These are phyloP conservation scores for Nyssa sinensis DNA, from an alignment of 148 eudicot genomes.

Conservation along the genomic window DNA sequence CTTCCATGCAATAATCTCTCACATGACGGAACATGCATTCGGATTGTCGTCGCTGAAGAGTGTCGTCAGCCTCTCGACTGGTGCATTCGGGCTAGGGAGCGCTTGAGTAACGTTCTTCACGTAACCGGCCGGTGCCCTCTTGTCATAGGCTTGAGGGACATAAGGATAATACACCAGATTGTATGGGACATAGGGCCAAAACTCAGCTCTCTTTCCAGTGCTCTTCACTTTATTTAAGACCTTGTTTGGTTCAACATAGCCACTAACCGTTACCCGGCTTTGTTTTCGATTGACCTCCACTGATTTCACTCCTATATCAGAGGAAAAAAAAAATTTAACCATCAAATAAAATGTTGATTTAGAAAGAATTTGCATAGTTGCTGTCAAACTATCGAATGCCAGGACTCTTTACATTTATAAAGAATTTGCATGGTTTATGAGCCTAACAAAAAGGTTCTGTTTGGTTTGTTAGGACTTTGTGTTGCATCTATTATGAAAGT, in stretches of 20 bases:
- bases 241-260: slow-evolving; percentile 50
- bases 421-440: background rate
- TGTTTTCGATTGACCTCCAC: slow-evolving; percentile 46
- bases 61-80: slow-evolving; percentile 25
- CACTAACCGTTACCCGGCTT: slow-evolving; percentile 43
- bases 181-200: too few species aligned
- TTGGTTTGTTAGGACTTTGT: background rate
- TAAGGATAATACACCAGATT: slow-evolving; percentile 48
- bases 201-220: slow-evolving; percentile 52
- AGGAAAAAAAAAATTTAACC: background rate
- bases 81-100: slow-evolving; percentile 24
- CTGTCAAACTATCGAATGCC: too few species aligned
- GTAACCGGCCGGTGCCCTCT: slow-evolving; percentile 50
- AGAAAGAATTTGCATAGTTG: too few species aligned
- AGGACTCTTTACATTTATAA: too few species aligned
- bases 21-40: slow-evolving; percentile 54
- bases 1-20: too few species aligned
- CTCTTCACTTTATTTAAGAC: slow-evolving; percentile 35
- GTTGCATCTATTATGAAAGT: background rate
- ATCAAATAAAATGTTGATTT: too few species aligned
- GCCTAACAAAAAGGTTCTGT: background rate
- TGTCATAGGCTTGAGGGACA: slow-evolving; percentile 49
- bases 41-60: slow-evolving; percentile 57
- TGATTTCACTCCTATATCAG: slow-evolving; percentile 42
- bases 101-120: slow-evolving; percentile 48